Evolutionary conservation across 2,329 filamentous ascomycete species (phyloP).

Genomic region (Fusarium sambucinum): DNA sequence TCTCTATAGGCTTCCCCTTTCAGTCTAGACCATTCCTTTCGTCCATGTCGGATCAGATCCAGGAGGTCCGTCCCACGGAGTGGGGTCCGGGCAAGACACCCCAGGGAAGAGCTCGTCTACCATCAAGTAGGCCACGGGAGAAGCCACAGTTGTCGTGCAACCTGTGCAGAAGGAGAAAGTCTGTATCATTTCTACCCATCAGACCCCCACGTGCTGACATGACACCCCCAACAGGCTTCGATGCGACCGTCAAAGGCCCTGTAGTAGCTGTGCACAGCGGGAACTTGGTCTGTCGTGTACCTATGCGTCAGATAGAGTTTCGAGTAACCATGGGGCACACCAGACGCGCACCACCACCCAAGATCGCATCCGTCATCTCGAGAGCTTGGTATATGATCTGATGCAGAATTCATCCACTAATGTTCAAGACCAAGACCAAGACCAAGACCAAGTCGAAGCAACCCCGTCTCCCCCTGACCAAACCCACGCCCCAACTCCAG

Average conservation of each 20-base stretch:
- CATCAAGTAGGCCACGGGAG: conserved; percentile 14
- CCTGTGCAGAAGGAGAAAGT: conserved; percentile 24
- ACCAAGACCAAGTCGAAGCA: too few species aligned
- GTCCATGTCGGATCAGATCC: conserved; percentile 6
- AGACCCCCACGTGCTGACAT: background rate
- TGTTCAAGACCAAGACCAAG: too few species aligned
- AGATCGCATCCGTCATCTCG: conserved; percentile 41
- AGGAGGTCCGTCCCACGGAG: background rate
- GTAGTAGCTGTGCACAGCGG: conserved; percentile 17
- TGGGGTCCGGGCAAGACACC: conserved; percentile 19
- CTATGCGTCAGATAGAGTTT: background rate
- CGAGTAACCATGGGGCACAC: background rate
- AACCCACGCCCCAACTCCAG: background rate
- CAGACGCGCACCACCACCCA: conserved; percentile 11
- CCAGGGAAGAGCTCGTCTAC: conserved; percentile 16
- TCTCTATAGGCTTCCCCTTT: too few species aligned
- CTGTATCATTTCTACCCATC: background rate
- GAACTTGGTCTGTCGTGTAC: conserved; percentile 17
- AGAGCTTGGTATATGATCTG: conserved; percentile 48
- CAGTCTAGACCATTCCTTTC: too few species aligned
- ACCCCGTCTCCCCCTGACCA: background rate
- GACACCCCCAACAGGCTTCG: conserved; percentile 1
- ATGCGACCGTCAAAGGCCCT: conserved; percentile 25
- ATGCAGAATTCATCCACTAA: conserved; percentile 33
- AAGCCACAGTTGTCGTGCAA: conserved; percentile 26